Percentiles rank a stretch among this genome's conserved stretches.
phyloP scores from a whole-genome alignment of 352 stramenopile species.

The Elongisporangium prolatum region DNA sequence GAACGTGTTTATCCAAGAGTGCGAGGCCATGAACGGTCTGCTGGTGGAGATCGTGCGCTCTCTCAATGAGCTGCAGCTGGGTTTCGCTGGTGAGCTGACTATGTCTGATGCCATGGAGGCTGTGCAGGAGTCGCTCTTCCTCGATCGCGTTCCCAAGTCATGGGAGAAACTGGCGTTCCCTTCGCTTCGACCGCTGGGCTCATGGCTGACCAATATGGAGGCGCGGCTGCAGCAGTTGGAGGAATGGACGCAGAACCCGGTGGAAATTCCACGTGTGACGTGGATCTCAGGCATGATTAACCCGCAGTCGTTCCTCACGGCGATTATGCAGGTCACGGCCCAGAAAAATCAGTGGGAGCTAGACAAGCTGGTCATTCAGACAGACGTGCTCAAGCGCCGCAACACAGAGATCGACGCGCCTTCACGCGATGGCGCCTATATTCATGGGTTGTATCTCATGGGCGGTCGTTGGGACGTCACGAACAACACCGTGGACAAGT shows the following conservation, averaged over 20 bases:
- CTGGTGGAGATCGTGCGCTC: slow-evolving; percentile 94
- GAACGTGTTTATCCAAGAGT: slow-evolving; percentile 98
- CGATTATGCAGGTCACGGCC: slow-evolving; percentile 97
- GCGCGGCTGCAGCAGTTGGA: slow-evolving; percentile 92
- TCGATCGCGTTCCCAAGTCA: slow-evolving; percentile 89
- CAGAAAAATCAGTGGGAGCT: slow-evolving; percentile 97
- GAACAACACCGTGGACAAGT: slow-evolving; percentile 92
- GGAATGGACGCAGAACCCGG: slow-evolving; percentile 95
- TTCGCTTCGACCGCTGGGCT: slow-evolving; percentile 85
- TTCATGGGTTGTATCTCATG: slow-evolving; percentile 93
- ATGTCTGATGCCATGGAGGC: slow-evolving; percentile 98
- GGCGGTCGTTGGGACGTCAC: slow-evolving; percentile 93
- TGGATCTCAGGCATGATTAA: slow-evolving; percentile 95
- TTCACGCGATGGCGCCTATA: slow-evolving; percentile 93
- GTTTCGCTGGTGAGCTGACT: slow-evolving; percentile 96
- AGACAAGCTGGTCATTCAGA: slow-evolving; percentile 97
- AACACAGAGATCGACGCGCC: slow-evolving; percentile 84
- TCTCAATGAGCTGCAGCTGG: slow-evolving; percentile 95
- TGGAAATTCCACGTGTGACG: slow-evolving; percentile 95
- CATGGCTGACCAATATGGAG: slow-evolving; percentile 94
- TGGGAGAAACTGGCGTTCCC: slow-evolving; percentile 96
- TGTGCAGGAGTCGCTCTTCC: slow-evolving; percentile 92
- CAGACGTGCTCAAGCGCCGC: slow-evolving; percentile 94
- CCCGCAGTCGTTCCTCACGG: slow-evolving; percentile 95
- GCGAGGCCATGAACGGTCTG: slow-evolving; percentile 96